These are phyloP conservation scores for Paratinospora sagittata DNA, from an alignment of 164 flowering plant species.

Conservation along the genomic window DNA sequence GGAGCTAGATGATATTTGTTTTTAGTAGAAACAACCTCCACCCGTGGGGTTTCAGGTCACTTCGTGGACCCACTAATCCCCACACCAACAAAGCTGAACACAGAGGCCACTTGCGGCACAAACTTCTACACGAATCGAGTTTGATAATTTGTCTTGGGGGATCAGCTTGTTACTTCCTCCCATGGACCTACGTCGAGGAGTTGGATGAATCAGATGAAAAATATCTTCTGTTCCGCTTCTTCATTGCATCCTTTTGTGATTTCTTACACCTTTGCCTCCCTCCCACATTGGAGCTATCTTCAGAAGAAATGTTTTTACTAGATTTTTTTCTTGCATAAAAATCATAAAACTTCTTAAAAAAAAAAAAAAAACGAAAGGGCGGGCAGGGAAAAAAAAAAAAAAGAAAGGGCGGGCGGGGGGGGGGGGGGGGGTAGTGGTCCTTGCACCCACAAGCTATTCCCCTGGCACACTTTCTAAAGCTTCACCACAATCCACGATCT, in stretches of 20 bases:
- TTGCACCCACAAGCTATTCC: background rate
- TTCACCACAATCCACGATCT: conserved; percentile 85
- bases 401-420: background rate
- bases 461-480: conserved; percentile 35
- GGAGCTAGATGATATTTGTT: conserved; percentile 48
- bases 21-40: too few relatives aligned
- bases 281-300: conserved; percentile 40
- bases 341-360: background rate
- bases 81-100: too few relatives aligned
- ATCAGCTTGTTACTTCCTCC: too few relatives aligned
- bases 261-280: conserved; percentile 67
- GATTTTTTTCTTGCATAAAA: conserved; percentile 53
- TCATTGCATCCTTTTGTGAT: conserved; percentile 49
- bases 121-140: too few relatives aligned
- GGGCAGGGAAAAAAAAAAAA: background rate
- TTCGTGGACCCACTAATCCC: too few relatives aligned
- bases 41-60: too few relatives aligned
- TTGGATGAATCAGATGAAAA: conserved; percentile 57
- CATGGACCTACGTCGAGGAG: too few relatives aligned
- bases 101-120: too few relatives aligned
- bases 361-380: too few relatives aligned
- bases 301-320: conserved; percentile 37
- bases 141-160: too few relatives aligned
- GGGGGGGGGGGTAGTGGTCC: background rate
- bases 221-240: conserved; percentile 63